Base-by-base conservation (phyloP, 495 filamentous ascomycete genomes). In the Penicillium canescens region DNA sequence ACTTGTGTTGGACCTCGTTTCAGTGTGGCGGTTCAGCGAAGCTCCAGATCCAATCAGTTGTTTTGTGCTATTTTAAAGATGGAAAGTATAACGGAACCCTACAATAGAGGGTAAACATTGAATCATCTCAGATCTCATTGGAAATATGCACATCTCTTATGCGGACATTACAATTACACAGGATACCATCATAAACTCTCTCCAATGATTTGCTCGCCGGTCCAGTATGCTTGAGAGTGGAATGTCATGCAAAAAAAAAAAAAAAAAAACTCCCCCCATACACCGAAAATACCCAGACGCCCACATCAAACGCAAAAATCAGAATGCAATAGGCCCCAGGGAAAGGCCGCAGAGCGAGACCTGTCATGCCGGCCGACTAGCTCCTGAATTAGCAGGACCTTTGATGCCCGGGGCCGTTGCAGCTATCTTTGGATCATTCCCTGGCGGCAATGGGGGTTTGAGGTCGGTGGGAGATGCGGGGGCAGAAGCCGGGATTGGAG, bases 351-450 rank as follows among this genome's bases (percentile, higher is more conserved):
- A 13, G 7, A 6, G 20, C n/a, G 6, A 34, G 12, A 18, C 9
- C 34, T 56, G 52, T 72, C 67, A 78, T 54, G 72, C 66, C 23
- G 73, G 74, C 47, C 68, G 63, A 52, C 55, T 68, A 34, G 68
- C 61, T 42, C 59, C 70, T n/a, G 65, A 61, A 44, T 74, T 70
- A 37, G 55, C 57, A 38, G 60, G 37, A 33, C 54, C 60, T 55
- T 62, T 62, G 23, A 42, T 55, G 35, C 57, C 54, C 6, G 58
- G 56, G 13, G 47, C 50, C 21, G 59, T 46, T 3, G 56, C 54
- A 10, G 59, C 10, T n/a, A 56, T 55, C 47, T 62, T 67, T 3
- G 71, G 54, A 35, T 58, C 57, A 56, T 66, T 65, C 24, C 51
- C 60, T 4, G 67, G 63, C 5, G 69, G 68, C 3, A 72, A 47